Evolutionary conservation across 257 asterid species (phyloP).

Genomic region (Coffea eugenioides): DNA sequence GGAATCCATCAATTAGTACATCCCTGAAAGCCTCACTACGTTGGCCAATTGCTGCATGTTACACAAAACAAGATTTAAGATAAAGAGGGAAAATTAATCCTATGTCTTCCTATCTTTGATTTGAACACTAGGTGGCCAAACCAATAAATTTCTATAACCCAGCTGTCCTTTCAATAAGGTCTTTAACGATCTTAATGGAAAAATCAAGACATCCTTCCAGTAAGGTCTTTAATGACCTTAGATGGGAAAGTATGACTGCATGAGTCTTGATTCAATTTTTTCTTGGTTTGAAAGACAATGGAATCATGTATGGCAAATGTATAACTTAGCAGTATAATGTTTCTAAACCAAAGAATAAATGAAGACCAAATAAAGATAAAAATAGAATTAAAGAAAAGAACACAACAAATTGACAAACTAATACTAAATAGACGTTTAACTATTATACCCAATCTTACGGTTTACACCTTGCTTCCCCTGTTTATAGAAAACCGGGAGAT

Average conservation of each 20-base stretch:
- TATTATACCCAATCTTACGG: background rate
- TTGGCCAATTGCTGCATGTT: constrained; percentile 56
- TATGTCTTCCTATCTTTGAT: background rate
- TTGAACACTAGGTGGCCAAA: background rate
- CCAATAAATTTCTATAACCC: background rate
- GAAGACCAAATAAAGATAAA: background rate
- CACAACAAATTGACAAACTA: background rate
- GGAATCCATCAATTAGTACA: constrained; percentile 85
- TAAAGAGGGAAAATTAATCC: background rate
- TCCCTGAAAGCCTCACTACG: constrained; percentile 76
- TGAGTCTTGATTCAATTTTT: background rate
- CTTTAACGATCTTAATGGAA: background rate
- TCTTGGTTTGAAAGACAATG: background rate
- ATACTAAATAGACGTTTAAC: background rate
- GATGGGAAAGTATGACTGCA: background rate
- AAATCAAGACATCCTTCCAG: background rate
- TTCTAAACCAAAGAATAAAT: background rate
- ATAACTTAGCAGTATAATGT: background rate
- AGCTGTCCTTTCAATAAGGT: background rate
- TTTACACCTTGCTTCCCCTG: background rate
- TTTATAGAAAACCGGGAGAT: background rate
- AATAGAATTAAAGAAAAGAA: too few relatives aligned
- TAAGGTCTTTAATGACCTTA: background rate
- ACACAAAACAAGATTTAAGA: constrained; percentile 1
- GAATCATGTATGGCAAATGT: background rate